Percentiles rank a stretch among this genome's conserved stretches.
phyloP scores from a whole-genome alignment of 2,329 filamentous ascomycete species.

The Colletotrichum coccodes region DNA sequence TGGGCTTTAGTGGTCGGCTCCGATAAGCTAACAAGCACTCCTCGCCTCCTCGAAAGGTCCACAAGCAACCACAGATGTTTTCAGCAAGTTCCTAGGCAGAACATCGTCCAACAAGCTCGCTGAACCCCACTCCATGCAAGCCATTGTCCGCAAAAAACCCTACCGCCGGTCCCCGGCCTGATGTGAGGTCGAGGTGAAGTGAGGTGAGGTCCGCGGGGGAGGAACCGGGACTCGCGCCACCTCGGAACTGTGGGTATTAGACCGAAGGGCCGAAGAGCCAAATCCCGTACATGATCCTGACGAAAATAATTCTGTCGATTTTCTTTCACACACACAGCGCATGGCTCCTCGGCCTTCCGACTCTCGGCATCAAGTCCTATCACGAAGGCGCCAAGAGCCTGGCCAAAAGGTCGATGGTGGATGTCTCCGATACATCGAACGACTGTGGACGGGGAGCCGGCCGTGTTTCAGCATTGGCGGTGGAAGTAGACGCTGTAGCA shows the following conservation, averaged over 20 bases:
- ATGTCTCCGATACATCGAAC: conserved; percentile 23
- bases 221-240: conserved; percentile 9
- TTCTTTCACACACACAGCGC: background rate
- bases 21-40: background rate
- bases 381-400: background rate
- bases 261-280: conserved; percentile 21
- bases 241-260: conserved; percentile 13
- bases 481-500: conserved; percentile 25
- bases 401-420: background rate
- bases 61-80: background rate
- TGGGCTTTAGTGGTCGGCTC: background rate
- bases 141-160: conserved; percentile 1
- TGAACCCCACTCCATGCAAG: conserved; percentile 16
- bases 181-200: conserved; percentile 16
- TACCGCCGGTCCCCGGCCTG: conserved; percentile 14
- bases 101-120: background rate
- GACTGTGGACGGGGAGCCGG: conserved; percentile 16
- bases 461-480: conserved; percentile 28
- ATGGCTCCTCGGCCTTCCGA: background rate
- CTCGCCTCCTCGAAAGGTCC: too few species aligned
- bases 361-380: background rate
- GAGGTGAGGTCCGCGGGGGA: conserved; percentile 6
- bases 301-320: conserved; percentile 15
- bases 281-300: conserved; percentile 12
- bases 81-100: background rate